A percentile compares a stretch with the other conserved stretches of the same genome.
phyloP scores from a whole-genome alignment of 345 rosid genomes.

The Citrus unshiu region DNA sequence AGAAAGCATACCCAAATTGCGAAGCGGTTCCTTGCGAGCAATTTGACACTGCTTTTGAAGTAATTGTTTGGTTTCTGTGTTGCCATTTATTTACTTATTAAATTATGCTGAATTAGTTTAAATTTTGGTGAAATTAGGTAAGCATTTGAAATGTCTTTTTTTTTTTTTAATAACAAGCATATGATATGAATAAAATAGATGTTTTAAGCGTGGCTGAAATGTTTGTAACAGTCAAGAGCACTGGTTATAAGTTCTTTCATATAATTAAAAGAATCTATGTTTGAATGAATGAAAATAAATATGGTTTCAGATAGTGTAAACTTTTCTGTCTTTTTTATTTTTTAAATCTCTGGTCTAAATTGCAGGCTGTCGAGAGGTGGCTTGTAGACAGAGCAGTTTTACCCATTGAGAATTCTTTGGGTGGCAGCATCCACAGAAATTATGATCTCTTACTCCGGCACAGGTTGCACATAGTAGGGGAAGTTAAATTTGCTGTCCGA shows the following conservation, averaged over 20 bases:
- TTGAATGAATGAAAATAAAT: constrained; percentile 4
- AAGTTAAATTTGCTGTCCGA: constrained; percentile 82
- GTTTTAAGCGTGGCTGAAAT: neutral
- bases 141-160: neutral
- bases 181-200: neutral
- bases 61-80: constrained; percentile 18
- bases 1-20: constrained; percentile 91
- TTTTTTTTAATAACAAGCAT: neutral
- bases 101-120: too few species aligned
- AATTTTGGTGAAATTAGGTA: neutral
- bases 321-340: neutral
- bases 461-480: constrained; percentile 93
- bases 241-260: neutral
- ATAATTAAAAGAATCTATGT: neutral
- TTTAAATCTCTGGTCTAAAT: neutral
- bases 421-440: constrained; percentile 98
- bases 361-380: constrained; percentile 86
- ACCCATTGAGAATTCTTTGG: constrained; percentile 95
- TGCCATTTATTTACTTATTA: neutral
- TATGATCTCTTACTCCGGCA: constrained; percentile 92
- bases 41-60: constrained; percentile 93
- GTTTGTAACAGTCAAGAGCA: neutral
- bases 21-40: constrained; percentile 97
- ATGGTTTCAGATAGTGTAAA: neutral
- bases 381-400: constrained; percentile 93